Base-by-base conservation (phyloP, 352 stramenopile genomes). In the Phytopythium delawarense region DNA sequence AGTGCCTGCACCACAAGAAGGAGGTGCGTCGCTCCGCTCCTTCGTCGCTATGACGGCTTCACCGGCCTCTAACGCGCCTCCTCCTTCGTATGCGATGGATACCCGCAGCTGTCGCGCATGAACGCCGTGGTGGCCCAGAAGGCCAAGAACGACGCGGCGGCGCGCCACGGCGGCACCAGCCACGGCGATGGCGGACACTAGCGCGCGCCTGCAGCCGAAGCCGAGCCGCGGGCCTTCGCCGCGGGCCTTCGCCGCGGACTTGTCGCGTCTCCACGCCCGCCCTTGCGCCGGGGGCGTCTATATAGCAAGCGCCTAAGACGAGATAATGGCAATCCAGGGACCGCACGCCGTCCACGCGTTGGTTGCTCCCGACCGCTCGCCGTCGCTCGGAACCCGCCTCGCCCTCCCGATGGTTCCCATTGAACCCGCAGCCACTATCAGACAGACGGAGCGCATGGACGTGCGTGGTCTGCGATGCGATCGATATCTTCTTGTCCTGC, bases 1-100 rank as follows among this genome's bases (percentile, higher is more conserved):
- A 98, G 75, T 98, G 94, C 65, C 75, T 98, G 60, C 94, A 98
- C 76, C 88, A 96, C 78, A 95, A 89, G 77, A 98, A 98, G 75
- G 92, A 98, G 82, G 87, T 96, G 65, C 46, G 23, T 21, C 15
- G 7, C 42, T 49, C 9, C 20, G 42, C 42, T 23, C 18, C 7
- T 25, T 32, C 1, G 0, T 40, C 35, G 35, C 35, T 7, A 7
- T 7, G 28, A 32, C 20, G 15, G 42, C 42, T 8, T 2, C 35
- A 1, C 42, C 15, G n/a, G 1, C 21, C n/a, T 46, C 21, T 45
- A 45, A 45, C 13, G 8, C 20, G 35, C 20, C 39, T 45, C 1
- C 39, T 45, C 39, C 39, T 7, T 7, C 13, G 11, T 42, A 2
- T 45, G 39, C 16, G 35, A 35, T 30, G 13, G 15, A 45, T 11